Conservation (phyloP, 495 filamentous ascomycete species). For the Opeltia flavorubescens region DNA sequence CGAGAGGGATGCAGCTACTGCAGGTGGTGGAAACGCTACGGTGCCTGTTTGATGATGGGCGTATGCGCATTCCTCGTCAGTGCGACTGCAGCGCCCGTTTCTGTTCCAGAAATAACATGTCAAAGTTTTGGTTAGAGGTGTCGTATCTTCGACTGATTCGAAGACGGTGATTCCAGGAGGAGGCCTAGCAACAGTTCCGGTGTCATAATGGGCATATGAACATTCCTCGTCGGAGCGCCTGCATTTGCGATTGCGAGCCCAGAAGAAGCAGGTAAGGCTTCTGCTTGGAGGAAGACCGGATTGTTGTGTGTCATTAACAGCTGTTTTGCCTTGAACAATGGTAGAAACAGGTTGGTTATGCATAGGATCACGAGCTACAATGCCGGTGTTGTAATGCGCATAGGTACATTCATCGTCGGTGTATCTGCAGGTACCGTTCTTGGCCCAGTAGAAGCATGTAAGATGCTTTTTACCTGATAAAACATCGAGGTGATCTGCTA, state of each 20-base stretch:
- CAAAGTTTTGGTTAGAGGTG: slow-evolving; percentile 3
- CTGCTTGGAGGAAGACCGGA: background rate
- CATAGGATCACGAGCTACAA: slow-evolving; percentile 9
- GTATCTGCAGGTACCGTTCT: slow-evolving; percentile 6
- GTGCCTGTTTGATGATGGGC: slow-evolving; percentile 11
- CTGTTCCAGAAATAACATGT: slow-evolving; percentile 15
- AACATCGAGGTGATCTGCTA: background rate
- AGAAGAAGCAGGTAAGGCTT: slow-evolving; percentile 1
- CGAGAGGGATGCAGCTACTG: background rate
- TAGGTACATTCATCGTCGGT: slow-evolving; percentile 12
- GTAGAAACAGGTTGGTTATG: slow-evolving; percentile 1
- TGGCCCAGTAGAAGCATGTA: slow-evolving; percentile 15
- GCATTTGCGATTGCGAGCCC: slow-evolving; percentile 1
- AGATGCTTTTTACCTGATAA: slow-evolving; percentile 8
- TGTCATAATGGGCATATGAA: slow-evolving; percentile 1
- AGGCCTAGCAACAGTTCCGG: background rate
- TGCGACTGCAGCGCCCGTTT: slow-evolving; percentile 6
- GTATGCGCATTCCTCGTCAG: slow-evolving; percentile 11
- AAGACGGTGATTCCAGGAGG: background rate
- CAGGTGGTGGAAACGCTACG: slow-evolving; percentile 8
- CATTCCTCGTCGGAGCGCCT: slow-evolving; percentile 1
- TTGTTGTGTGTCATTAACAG: background rate
- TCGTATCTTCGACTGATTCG: background rate
- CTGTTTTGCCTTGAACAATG: background rate
- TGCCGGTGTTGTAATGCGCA: slow-evolving; percentile 13